Base-by-base conservation (phyloP, 257 asterid genomes). In the Sherardia arvensis region DNA sequence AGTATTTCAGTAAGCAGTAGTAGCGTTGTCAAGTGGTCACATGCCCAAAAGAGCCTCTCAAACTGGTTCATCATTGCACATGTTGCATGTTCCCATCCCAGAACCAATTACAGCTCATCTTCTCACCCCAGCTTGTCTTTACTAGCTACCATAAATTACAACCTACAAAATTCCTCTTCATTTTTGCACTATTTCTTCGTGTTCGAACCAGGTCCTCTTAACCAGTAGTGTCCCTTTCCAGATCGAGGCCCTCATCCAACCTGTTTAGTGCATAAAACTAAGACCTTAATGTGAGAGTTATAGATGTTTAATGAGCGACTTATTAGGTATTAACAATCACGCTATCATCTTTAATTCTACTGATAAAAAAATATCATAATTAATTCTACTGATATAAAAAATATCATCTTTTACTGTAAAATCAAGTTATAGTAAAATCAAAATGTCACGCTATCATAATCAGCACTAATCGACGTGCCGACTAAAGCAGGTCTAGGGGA, bases 41-140 rank as follows among this genome's bases (percentile, higher is more conserved):
- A 78, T 81, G 90, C 81, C 43, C 58, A 58, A 43, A 43, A 43
- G 51, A n/a, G n/a, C n/a, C n/a, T 20, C 21, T 43, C 51, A 43
- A 43, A 62, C 60, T 59, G 61, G 48, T 73, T 65, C 72, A 85
- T 78, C 80, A 85, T 79, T 74, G 91, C 94, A 90, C 94, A 87
- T 85, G 95, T 77, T 67, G 53, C 40, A 34, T 84, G 93, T 82
- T 84, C 92, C 94, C 91, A 78, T 59, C 71, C 79, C 76, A 78
- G 67, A 69, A 78, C 74, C 84, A 84, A 61, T 58, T 73, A 82
- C 87, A 81, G 74, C 87, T 83, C 90, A 76, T 71, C 27, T n/a
- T 76, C 48, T 27, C 81, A 59, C 75, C 2, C 2, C 25, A 33
- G 25, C 71, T 68, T 78, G 87, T 80, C 85, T 68, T 79, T 71